Conservation (phyloP, 129 eudicot genomes). For the Glebionis coronaria region DNA sequence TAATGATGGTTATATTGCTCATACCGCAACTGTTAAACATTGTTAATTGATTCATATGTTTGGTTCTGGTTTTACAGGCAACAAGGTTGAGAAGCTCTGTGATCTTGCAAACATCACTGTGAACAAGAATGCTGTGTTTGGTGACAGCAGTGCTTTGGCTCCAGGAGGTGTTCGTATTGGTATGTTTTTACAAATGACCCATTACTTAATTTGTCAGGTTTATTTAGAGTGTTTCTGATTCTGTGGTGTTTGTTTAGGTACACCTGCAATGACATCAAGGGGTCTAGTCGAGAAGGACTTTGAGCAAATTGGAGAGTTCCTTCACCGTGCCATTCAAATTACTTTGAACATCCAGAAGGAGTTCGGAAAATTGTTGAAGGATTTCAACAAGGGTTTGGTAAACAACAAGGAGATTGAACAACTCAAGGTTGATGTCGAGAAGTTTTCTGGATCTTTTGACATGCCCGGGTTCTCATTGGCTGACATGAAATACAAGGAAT, state of each 20-base stretch:
- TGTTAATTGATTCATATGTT: neutral
- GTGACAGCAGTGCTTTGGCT: conserved; percentile 91
- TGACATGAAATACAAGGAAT: conserved; percentile 97
- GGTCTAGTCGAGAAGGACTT: conserved; percentile 94
- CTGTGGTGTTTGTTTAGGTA: conserved; percentile 37
- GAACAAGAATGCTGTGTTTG: conserved; percentile 91
- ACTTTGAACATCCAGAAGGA: conserved; percentile 90
- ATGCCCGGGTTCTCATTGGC: conserved; percentile 93
- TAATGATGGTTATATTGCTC: neutral
- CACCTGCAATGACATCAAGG: conserved; percentile 99
- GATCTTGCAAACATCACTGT: conserved; percentile 79
- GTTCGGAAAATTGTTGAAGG: conserved; percentile 84
- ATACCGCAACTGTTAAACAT: neutral
- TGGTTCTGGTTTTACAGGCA: conserved; percentile 39
- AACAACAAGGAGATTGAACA: conserved; percentile 90
- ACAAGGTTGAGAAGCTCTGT: conserved; percentile 92
- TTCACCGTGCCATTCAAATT: conserved; percentile 70
- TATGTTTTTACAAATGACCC: conserved; percentile 10
- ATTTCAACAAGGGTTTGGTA: conserved; percentile 91
- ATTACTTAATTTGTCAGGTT: neutral
- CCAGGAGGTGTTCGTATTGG: conserved; percentile 95
- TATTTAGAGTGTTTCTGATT: neutral
- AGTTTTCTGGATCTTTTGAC: conserved; percentile 80
- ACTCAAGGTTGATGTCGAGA: conserved; percentile 92
- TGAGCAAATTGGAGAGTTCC: conserved; percentile 90